Conservation (phyloP, 352 stramenopile species). For the Pythium aristosporum region DNA sequence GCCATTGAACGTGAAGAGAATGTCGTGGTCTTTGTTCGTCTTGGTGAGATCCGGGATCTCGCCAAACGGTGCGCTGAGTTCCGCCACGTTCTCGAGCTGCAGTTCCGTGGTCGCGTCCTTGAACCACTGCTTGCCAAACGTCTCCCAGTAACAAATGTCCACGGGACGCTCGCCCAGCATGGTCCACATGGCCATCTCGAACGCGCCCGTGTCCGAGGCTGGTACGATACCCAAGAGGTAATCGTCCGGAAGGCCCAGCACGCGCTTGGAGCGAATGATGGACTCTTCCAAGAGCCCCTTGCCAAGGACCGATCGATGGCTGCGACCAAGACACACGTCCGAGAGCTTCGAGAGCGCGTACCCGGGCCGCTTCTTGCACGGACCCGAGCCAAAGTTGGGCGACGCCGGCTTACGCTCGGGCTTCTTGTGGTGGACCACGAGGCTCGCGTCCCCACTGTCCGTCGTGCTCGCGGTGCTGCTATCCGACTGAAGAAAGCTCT, state of each 20-base stretch:
- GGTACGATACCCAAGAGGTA: conserved; percentile 97
- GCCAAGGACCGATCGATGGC: conserved; percentile 96
- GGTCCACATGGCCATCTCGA: conserved; percentile 99
- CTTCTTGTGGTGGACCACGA: conserved; percentile 65
- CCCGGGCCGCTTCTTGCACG: conserved; percentile 98
- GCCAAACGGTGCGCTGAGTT: conserved; percentile 96
- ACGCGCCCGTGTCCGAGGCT: conserved; percentile 97
- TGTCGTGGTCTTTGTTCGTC: conserved; percentile 95
- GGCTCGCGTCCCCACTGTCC: conserved; percentile 5
- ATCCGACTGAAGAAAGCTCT: conserved; percentile 56
- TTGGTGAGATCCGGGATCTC: conserved; percentile 93
- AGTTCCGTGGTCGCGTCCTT: conserved; percentile 95
- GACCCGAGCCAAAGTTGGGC: conserved; percentile 97
- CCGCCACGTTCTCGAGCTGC: conserved; percentile 91
- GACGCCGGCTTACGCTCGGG: conserved; percentile 73
- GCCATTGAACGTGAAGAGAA: conserved; percentile 99
- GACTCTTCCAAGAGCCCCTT: conserved; percentile 95
- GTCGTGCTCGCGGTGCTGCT: conserved; percentile 22
- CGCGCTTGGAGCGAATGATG: conserved; percentile 94
- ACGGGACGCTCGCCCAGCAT: conserved; percentile 94
- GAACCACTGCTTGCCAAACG: conserved; percentile 97
- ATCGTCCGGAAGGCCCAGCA: conserved; percentile 93
- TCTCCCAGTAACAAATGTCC: conserved; percentile 96
- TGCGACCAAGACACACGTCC: conserved; percentile 90
- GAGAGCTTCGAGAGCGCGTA: conserved; percentile 91